phyloP scores from a whole-genome alignment of 1,139 yeast species.

The Kazachstania sp. region DNA sequence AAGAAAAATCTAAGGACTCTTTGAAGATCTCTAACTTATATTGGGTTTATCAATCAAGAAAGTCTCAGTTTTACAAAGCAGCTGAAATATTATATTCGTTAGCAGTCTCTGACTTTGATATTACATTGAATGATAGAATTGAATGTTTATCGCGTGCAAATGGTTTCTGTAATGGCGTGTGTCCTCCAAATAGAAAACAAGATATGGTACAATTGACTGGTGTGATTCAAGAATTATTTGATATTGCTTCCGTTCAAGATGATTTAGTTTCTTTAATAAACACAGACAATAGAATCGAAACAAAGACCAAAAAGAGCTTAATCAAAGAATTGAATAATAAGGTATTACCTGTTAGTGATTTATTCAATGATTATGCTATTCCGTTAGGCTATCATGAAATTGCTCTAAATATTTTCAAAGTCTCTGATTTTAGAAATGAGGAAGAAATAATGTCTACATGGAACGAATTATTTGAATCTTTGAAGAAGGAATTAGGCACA shows the following conservation, averaged over 20 bases:
- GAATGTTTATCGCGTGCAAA: constrained; percentile 87
- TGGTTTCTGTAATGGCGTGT: constrained; percentile 82
- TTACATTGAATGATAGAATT: constrained; percentile 64
- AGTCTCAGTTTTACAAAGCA: constrained; percentile 71
- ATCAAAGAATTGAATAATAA: constrained; percentile 50
- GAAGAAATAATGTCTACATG: constrained; percentile 68
- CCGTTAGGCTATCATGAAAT: constrained; percentile 83
- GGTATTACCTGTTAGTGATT: constrained; percentile 63
- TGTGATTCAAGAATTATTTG: constrained; percentile 69
- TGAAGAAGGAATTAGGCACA: constrained; percentile 22
- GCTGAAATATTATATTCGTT: constrained; percentile 72
- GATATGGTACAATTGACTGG: constrained; percentile 64
- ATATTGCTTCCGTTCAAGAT: constrained; percentile 82
- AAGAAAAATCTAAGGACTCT: constrained; percentile 59
- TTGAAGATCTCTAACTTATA: constrained; percentile 70
- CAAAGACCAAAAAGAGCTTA: constrained; percentile 36
- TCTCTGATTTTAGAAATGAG: constrained; percentile 69
- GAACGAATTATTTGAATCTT: constrained; percentile 50
- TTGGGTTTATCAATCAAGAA: constrained; percentile 84
- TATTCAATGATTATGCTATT: constrained; percentile 80
- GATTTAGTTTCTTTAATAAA: constrained; percentile 58
- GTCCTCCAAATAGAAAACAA: constrained; percentile 71
- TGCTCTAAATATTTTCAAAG: constrained; percentile 67
- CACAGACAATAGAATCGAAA: constrained; percentile 50
- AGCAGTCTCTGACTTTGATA: constrained; percentile 64